Evolutionary conservation across 169 alveolate species (phyloP).

Genomic region (Eimeria tenella): DNA sequence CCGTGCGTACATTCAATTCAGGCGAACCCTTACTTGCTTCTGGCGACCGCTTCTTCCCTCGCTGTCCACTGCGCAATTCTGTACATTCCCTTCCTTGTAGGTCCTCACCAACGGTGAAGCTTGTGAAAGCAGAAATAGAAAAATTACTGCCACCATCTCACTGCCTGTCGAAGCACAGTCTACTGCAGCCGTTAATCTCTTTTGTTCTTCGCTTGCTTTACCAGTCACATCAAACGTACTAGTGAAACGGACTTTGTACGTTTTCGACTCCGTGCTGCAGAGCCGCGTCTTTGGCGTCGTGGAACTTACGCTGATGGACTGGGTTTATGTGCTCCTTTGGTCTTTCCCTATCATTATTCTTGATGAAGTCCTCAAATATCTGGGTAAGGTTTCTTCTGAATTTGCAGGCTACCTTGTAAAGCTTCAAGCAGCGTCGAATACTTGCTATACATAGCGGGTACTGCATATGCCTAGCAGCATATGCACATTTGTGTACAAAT

Average conservation of each 20-base stretch:
- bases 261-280: conserved; percentile 48
- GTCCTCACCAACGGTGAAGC: background rate
- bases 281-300: conserved; percentile 94
- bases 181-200: too few relatives aligned
- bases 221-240: background rate
- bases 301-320: conserved; percentile 93
- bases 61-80: conserved; percentile 94
- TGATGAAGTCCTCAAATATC: conserved; percentile 97
- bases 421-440: too few relatives aligned
- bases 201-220: background rate
- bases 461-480: too few relatives aligned
- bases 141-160: too few relatives aligned
- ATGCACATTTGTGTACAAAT: too few relatives aligned
- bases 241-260: background rate
- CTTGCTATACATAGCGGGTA: too few relatives aligned
- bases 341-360: conserved; percentile 98
- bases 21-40: conserved; percentile 94
- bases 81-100: conserved; percentile 95
- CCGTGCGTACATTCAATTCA: background rate
- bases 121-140: background rate
- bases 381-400: conserved; percentile 82
- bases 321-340: conserved; percentile 96
- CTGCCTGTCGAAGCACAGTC: background rate
- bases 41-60: conserved; percentile 95
- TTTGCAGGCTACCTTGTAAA: too few relatives aligned